Conservation (phyloP, 805 yeast species). For the Starmerella potacharoeniae region DNA sequence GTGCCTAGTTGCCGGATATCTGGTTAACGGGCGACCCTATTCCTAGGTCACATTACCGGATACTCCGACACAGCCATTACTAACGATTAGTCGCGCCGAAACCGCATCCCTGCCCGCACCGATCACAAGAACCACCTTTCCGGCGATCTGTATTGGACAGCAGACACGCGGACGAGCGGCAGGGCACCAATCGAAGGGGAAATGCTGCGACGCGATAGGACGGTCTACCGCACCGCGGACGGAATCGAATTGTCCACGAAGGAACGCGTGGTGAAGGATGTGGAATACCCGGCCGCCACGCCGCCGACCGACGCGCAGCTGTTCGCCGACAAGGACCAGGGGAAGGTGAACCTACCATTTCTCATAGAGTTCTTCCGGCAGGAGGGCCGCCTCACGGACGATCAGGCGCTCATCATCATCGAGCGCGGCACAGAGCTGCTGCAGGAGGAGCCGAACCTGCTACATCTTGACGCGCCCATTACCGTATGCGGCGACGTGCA, state of each 20-base stretch:
- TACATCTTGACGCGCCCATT: slow-evolving; percentile 80
- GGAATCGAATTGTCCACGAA: slow-evolving; percentile 47
- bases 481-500: slow-evolving; percentile 97
- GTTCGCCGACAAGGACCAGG: slow-evolving; percentile 40
- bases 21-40: too few species aligned
- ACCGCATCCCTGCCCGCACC: not conserved
- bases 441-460: slow-evolving; percentile 61
- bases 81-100: not conserved
- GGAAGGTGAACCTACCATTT: slow-evolving; percentile 58
- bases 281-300: slow-evolving; percentile 54
- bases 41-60: too few species aligned
- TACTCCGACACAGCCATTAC: too few species aligned
- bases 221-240: slow-evolving; percentile 28
- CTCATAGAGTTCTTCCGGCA: slow-evolving; percentile 59
- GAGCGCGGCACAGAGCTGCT: slow-evolving; percentile 52
- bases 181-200: not conserved
- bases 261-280: slow-evolving; percentile 46
- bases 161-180: not conserved
- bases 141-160: not conserved
- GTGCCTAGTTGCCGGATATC: too few species aligned
- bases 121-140: not conserved
- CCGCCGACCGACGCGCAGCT: slow-evolving; percentile 60
- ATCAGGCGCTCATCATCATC: slow-evolving; percentile 60
- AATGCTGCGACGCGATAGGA: not conserved
- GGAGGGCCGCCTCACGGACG: slow-evolving; percentile 69